phyloP scores from a whole-genome alignment of 2,329 filamentous ascomycete species.

The Penicillium sp. region DNA sequence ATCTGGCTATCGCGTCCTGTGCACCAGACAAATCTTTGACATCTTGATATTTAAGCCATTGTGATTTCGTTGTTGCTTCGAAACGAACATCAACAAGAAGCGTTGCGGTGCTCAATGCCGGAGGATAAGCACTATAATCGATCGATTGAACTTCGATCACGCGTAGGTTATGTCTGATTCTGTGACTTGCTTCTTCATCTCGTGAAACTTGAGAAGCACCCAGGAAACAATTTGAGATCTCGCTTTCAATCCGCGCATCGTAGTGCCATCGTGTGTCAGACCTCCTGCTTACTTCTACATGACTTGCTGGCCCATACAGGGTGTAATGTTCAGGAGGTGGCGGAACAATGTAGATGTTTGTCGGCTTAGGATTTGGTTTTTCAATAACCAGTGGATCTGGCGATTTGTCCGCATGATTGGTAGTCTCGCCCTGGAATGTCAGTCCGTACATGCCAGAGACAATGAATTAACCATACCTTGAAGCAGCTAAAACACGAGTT shows the following conservation, averaged over 20 bases:
- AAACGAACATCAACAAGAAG: neutral
- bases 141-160: neutral
- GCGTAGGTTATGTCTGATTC: neutral
- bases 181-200: neutral
- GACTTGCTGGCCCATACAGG: neutral
- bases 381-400: neutral
- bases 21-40: neutral
- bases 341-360: neutral
- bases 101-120: neutral
- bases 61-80: neutral
- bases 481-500: neutral
- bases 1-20: neutral
- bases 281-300: neutral
- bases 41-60: neutral
- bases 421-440: neutral
- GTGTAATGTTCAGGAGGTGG: neutral
- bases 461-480: neutral
- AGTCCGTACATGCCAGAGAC: neutral
- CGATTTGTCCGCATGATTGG: neutral
- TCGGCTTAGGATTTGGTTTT: neutral
- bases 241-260: neutral
- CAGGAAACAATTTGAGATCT: neutral
- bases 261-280: neutral
- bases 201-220: neutral
- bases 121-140: no score